Percentiles rank a stretch among this genome's conserved stretches.
Evolutionary conservation across 805 yeast genomes (phyloP).

Genomic region (Pichia californica): DNA sequence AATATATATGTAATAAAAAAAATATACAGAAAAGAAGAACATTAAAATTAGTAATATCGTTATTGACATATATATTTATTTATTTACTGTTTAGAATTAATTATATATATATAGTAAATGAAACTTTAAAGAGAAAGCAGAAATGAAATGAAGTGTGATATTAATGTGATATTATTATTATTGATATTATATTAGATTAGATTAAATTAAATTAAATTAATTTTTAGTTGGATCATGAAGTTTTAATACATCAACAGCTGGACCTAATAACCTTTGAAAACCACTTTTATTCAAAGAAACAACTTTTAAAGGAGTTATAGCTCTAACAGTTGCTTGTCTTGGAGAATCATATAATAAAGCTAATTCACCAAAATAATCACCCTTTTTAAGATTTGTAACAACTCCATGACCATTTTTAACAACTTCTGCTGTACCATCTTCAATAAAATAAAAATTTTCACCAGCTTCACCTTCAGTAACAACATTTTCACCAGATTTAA

Average conservation of each 20-base stretch:
- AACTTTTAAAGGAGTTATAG: conserved; percentile 67
- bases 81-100: no score
- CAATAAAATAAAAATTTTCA: conserved; percentile 66
- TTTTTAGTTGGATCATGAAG: conserved; percentile 71
- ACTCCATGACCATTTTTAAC: conserved; percentile 54
- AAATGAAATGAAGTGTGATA: not conserved
- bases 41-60: not conserved
- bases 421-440: conserved; percentile 80
- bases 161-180: not conserved
- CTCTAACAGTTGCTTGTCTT: conserved; percentile 88
- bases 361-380: conserved; percentile 95
- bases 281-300: conserved; percentile 92
- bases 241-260: conserved; percentile 83
- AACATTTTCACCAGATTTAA: conserved; percentile 64
- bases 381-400: conserved; percentile 56
- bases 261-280: conserved; percentile 89
- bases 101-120: no score
- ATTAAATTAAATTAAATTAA: not conserved
- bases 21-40: not conserved
- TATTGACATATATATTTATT: not conserved
- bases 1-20: not conserved
- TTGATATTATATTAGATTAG: no score
- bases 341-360: conserved; percentile 89
- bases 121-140: not conserved
- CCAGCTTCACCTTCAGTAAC: conserved; percentile 85